Conservation (phyloP, 345 rosid genomes). For the Capsella bursapastoris region DNA sequence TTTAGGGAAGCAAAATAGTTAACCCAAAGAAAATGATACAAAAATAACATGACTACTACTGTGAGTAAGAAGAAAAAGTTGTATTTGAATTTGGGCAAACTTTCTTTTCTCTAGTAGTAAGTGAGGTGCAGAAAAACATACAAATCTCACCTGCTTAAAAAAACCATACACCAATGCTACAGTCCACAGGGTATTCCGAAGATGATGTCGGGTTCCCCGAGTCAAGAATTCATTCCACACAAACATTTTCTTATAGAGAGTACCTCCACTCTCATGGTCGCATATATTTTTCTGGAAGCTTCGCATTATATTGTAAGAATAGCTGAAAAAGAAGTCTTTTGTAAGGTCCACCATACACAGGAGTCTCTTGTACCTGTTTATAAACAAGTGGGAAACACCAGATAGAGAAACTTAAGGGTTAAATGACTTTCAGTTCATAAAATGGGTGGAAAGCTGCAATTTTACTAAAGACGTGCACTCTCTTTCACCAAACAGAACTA, state of each 20-base stretch:
- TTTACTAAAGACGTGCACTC: neutral
- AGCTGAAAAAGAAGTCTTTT: slow-evolving; percentile 98
- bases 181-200: slow-evolving; percentile 91
- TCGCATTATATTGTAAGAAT: slow-evolving; percentile 92
- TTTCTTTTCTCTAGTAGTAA: slow-evolving; percentile 19
- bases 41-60: slow-evolving; percentile 1
- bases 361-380: slow-evolving; percentile 95
- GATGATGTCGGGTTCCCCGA: slow-evolving; percentile 84
- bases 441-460: slow-evolving; percentile 1
- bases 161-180: slow-evolving; percentile 97
- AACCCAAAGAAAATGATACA: slow-evolving; percentile 8
- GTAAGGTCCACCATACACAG: slow-evolving; percentile 89
- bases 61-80: slow-evolving; percentile 7
- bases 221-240: slow-evolving; percentile 99
- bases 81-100: neutral
- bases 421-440: slow-evolving; percentile 8
- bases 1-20: neutral
- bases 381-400: slow-evolving; percentile 34
- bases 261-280: slow-evolving; percentile 64
- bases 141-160: slow-evolving; percentile 83
- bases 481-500: slow-evolving; percentile 17
- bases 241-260: slow-evolving; percentile 90
- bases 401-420: slow-evolving; percentile 15
- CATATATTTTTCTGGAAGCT: slow-evolving; percentile 90
- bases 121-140: slow-evolving; percentile 33